Conservation (phyloP, 306 rosid genomes). For the Echinosophora koreensis region DNA sequence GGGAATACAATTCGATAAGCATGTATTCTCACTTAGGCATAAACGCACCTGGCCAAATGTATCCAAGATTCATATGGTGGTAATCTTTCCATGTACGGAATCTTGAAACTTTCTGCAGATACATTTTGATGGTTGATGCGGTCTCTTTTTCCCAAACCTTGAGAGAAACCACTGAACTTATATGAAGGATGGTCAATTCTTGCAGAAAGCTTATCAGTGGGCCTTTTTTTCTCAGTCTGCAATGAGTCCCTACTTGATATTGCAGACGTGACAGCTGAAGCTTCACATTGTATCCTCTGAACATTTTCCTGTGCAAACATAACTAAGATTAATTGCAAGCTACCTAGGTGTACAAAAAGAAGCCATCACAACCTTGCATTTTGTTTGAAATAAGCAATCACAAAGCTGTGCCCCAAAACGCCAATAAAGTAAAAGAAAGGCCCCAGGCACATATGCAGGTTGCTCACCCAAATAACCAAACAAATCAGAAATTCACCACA, state of each 20-base stretch:
- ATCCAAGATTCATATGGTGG: slow-evolving; percentile 80
- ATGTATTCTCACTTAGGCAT: not conserved
- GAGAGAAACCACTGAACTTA: slow-evolving; percentile 54
- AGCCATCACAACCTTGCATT: not conserved
- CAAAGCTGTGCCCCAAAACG: not conserved
- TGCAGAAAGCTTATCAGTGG: slow-evolving; percentile 56
- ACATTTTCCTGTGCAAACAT: slow-evolving; percentile 66
- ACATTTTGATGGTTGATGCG: slow-evolving; percentile 43
- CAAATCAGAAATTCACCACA: not conserved
- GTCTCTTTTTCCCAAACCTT: slow-evolving; percentile 59
- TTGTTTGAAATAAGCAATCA: slow-evolving; percentile 4
- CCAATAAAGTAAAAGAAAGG: not conserved
- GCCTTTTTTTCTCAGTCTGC: slow-evolving; percentile 39
- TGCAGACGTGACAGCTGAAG: slow-evolving; percentile 29
- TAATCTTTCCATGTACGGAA: slow-evolving; percentile 58
- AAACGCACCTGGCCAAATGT: slow-evolving; percentile 70
- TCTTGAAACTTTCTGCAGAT: slow-evolving; percentile 46
- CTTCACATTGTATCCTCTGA: slow-evolving; percentile 51
- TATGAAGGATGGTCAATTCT: slow-evolving; percentile 62
- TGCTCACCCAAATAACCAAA: not conserved
- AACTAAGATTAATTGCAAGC: slow-evolving; percentile 24
- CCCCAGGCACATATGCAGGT: not conserved
- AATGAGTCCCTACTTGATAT: slow-evolving; percentile 42
- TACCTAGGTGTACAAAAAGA: slow-evolving; percentile 24
- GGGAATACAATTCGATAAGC: slow-evolving; percentile 14